Percentiles rank a stretch among this genome's conserved stretches.
These are phyloP conservation scores for Penicillium daleae DNA, from an alignment of 495 filamentous ascomycete species.

Conservation along the genomic window DNA sequence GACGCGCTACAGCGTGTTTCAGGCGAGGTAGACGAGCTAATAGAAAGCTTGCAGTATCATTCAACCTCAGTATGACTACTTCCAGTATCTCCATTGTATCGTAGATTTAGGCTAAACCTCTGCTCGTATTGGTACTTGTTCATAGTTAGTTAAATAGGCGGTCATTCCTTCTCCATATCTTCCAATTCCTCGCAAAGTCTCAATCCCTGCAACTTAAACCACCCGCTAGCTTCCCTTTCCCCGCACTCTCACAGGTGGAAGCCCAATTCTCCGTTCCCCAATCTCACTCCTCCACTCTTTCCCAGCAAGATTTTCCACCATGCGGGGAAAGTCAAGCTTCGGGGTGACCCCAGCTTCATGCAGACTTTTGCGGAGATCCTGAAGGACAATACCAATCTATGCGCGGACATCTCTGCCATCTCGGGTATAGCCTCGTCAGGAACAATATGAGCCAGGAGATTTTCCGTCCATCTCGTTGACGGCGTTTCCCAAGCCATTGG, in stretches of 20 bases:
- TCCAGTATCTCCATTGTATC: too few relatives aligned
- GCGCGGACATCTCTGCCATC: slow-evolving; percentile 2
- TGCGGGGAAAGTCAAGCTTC: slow-evolving; percentile 31
- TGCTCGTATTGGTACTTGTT: background rate
- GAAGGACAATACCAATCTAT: slow-evolving; percentile 2
- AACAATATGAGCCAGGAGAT: slow-evolving; percentile 12
- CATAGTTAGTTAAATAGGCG: background rate
- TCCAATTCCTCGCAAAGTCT: background rate
- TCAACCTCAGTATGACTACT: background rate
- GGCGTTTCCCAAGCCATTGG: slow-evolving; percentile 2
- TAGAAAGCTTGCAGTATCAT: background rate
- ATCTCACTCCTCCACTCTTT: slow-evolving; percentile 5
- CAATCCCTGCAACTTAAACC: background rate
- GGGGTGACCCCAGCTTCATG: slow-evolving; percentile 11
- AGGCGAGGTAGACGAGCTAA: background rate
- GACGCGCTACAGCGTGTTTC: background rate
- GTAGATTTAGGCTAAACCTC: background rate
- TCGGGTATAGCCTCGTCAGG: slow-evolving; percentile 6
- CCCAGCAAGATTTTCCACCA: slow-evolving; percentile 24
- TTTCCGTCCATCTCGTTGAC: slow-evolving; percentile 17
- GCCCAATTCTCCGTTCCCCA: slow-evolving; percentile 27
- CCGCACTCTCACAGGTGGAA: slow-evolving; percentile 26
- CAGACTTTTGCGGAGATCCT: slow-evolving; percentile 20
- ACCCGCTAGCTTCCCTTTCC: background rate
- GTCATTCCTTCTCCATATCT: background rate